phyloP scores from a whole-genome alignment of 208 protist genomes.

The Leishmania lainsoni region DNA sequence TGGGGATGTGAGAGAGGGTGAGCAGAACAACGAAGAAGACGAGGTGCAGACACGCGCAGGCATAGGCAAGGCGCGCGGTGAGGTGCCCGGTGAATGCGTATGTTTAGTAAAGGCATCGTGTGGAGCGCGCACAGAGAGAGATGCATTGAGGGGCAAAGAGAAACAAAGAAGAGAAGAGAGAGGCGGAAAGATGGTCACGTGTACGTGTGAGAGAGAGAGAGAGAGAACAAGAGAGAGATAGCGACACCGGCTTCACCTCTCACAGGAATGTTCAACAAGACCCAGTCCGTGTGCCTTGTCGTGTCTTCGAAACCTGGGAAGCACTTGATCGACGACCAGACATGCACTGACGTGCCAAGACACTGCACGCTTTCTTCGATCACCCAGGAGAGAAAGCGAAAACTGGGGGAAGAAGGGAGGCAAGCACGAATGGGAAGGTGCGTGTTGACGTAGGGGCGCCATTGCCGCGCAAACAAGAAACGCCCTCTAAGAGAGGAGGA shows the following conservation, averaged over 20 bases:
- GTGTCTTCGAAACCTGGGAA: background rate
- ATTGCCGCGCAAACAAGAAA: background rate
- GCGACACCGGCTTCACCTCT: background rate
- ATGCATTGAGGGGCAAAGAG: background rate
- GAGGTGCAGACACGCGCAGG: background rate
- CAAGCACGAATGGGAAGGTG: background rate
- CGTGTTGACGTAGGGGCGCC: background rate
- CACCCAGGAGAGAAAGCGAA: background rate
- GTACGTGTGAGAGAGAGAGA: background rate
- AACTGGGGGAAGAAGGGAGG: slow-evolving; percentile 2
- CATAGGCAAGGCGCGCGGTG: background rate
- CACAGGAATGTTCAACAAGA: background rate
- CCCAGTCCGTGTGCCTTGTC: background rate
- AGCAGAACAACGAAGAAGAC: background rate
- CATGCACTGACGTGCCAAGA: background rate
- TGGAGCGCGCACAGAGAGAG: background rate
- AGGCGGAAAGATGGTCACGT: background rate
- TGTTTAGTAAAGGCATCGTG: background rate
- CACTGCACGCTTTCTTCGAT: background rate
- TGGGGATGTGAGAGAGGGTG: too few relatives aligned
- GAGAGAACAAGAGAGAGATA: background rate
- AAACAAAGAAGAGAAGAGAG: background rate
- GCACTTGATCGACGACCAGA: background rate
- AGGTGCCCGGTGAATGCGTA: background rate
- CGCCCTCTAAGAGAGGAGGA: background rate